Conservation (phyloP, 495 filamentous ascomycete genomes). For the Penicillium subrubescens region DNA sequence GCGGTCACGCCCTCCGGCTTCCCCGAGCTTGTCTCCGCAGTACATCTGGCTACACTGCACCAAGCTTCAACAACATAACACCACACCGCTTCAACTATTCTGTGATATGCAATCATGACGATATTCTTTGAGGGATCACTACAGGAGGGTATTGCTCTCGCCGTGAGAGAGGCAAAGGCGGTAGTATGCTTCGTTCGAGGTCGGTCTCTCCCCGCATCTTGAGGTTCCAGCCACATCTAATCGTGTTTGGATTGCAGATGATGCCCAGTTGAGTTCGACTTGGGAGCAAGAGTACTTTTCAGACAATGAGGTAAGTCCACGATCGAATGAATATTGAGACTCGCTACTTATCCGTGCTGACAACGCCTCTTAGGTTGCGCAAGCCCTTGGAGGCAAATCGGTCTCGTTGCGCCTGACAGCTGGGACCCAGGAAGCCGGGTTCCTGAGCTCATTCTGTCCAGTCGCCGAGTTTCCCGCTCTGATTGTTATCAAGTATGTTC, state of each 20-base stretch:
- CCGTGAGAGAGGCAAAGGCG: conserved; percentile 65
- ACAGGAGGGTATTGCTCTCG: conserved; percentile 74
- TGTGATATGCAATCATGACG: conserved; percentile 21
- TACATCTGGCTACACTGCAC: conserved; percentile 4
- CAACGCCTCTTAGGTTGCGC: conserved; percentile 31
- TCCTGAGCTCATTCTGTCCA: conserved; percentile 78
- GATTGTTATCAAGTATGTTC: conserved; percentile 70
- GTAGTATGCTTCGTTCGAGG: conserved; percentile 73
- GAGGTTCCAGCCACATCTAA: conserved; percentile 22
- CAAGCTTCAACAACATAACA: neutral
- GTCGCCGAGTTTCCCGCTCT: conserved; percentile 72
- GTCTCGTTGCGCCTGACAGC: conserved; percentile 68
- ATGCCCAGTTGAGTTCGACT: conserved; percentile 58
- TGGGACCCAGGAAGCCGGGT: conserved; percentile 76
- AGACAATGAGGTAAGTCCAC: conserved; percentile 54
- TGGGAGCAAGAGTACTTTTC: conserved; percentile 80
- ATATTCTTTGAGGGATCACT: conserved; percentile 84
- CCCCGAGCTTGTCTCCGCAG: conserved; percentile 21
- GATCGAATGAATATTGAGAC: too few species aligned
- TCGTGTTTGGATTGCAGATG: conserved; percentile 51
- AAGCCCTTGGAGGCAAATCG: conserved; percentile 55
- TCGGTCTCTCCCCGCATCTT: conserved; percentile 54
- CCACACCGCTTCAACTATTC: neutral
- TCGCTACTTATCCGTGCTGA: conserved; percentile 2
- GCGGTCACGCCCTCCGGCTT: conserved; percentile 24